Evolutionary conservation across 169 alveolate genomes (phyloP), one percentile per base, ranked within the genome.

Genomic region (Eimeria acervulina): DNA sequence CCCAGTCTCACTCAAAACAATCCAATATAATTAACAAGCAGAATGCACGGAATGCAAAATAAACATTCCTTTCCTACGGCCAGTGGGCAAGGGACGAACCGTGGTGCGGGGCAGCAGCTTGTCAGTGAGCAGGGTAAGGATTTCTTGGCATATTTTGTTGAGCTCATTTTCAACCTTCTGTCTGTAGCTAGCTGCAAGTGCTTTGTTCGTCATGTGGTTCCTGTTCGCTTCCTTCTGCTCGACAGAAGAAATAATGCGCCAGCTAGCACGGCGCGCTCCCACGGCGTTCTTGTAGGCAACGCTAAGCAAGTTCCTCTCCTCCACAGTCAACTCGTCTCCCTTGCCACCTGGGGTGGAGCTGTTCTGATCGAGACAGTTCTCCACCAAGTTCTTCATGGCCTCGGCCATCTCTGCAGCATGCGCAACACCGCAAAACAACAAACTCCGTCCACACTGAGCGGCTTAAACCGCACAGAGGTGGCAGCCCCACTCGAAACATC

Each of bases 241-340:
- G 38, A 99, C 99, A 72, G 99, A 97, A 74, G 99, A 98, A 80
- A 99, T 93, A 33, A 99, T 99, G 95, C 99, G 98, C 99, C 99
- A 98, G 28, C 99, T 99, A 42, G 99, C 99, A 84, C 99, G 97
- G 96, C 99, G 98, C 26, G 99, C 99, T 26, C 99, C 99, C 90
- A 99, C 99, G 40, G 99, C 99, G 96, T 99, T 99, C 97, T 99
- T 99, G 98, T 98, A 99, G 28, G 99, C 99, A 87, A 99, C 99
- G 40, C 99, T 98, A n/a, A 99, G 97, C 59, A 97, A 90, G 88
- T 91, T 97, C 28, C 97, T 66, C 90, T 97, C 97, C 92, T 97
- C 97, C 13, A 95, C 97, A 7, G 97, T 52, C 90, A 97, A 89
- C 72, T 95, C 94, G 31, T 94, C 83, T 85, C 93, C 61, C 94